Evolutionary conservation across 1,139 yeast genomes (phyloP), one percentile per base, ranked within the genome.

Genomic region (Taphrina wiesneri): DNA sequence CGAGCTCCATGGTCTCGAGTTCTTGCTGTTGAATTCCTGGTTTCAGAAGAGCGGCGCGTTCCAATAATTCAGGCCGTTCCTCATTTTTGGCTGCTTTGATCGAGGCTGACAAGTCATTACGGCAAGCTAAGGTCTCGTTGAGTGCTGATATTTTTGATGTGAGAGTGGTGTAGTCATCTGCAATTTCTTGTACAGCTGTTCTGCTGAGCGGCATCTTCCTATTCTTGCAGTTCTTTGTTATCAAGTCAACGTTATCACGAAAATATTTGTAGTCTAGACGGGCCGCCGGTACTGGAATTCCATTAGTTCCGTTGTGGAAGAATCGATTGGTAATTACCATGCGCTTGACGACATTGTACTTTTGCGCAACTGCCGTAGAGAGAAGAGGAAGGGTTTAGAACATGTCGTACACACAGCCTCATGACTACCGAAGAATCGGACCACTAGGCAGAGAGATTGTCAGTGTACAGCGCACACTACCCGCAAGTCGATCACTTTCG

Each of bases 21-120:
- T 71, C 72, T 11, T 59, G 62, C 19, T 30, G 46, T 9, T 63
- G 63, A 4, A 67, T 67, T 6, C 26, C 49, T 19, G 54, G 56
- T 46, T 72, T 72, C 41, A 72, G 30, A 7, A 63, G 64, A 7
- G 62, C 53, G 9, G 73, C 66, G 41, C 67, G 51, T 28, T 36
- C 54, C 11, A 68, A 45, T 17, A 67, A 28, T 9, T 39, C 43
- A 2, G 25, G 19, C 25, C 56, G 45, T 11, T 60, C 47, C 19
- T 65, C 67, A 25, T 25, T 21, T 19, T 61, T 39, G 4, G 54
- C 52, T 13, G 53, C 30, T n/a, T 65, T 56, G 36, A 67, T 66
- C 34, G 56, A 26, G 51, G 53, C 47, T 15, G 65, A 32, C 23
- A 54, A 21, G 51, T 60, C 30, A 56, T 70, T 69, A 13, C 72